phyloP scores from a whole-genome alignment of 805 yeast genomes.

The Cyberlindnera maclurae region DNA sequence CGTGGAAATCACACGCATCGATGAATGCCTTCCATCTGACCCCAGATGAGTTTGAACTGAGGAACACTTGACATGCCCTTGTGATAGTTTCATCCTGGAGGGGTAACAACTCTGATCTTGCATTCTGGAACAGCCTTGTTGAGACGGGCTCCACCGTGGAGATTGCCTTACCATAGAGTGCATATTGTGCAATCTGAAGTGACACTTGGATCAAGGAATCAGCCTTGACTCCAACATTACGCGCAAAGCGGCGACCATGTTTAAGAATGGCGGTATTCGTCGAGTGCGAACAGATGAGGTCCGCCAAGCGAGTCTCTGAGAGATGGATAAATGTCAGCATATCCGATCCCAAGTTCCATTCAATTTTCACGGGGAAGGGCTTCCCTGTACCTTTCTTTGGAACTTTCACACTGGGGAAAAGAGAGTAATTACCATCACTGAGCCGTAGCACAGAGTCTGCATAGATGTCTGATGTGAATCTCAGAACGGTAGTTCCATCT shows the following conservation, averaged over 20 bases:
- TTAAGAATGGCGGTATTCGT: slow-evolving; percentile 71
- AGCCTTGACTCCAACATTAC: slow-evolving; percentile 74
- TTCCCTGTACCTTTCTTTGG: slow-evolving; percentile 9
- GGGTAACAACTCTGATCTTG: slow-evolving; percentile 65
- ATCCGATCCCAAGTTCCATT: slow-evolving; percentile 32
- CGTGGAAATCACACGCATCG: slow-evolving; percentile 46
- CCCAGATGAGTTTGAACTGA: slow-evolving; percentile 42
- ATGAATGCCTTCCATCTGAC: slow-evolving; percentile 45
- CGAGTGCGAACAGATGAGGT: slow-evolving; percentile 71
- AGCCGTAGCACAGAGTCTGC: slow-evolving; percentile 83
- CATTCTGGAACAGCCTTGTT: slow-evolving; percentile 58
- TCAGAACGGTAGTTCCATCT: slow-evolving; percentile 85
- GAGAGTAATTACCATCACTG: slow-evolving; percentile 44
- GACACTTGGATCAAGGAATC: slow-evolving; percentile 90
- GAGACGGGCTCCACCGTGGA: slow-evolving; percentile 89
- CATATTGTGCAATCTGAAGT: slow-evolving; percentile 85
- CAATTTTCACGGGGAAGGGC: slow-evolving; percentile 23
- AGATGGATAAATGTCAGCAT: slow-evolving; percentile 49
- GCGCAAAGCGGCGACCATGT: slow-evolving; percentile 71
- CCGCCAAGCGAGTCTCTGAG: slow-evolving; percentile 85
- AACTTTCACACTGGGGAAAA: slow-evolving; percentile 30
- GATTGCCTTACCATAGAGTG: slow-evolving; percentile 82
- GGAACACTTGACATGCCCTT: slow-evolving; percentile 53
- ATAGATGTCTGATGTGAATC: slow-evolving; percentile 84
- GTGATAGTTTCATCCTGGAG: slow-evolving; percentile 49